phyloP scores from a whole-genome alignment of 2,329 filamentous ascomycete genomes.

The Aureobasidium sp. region DNA sequence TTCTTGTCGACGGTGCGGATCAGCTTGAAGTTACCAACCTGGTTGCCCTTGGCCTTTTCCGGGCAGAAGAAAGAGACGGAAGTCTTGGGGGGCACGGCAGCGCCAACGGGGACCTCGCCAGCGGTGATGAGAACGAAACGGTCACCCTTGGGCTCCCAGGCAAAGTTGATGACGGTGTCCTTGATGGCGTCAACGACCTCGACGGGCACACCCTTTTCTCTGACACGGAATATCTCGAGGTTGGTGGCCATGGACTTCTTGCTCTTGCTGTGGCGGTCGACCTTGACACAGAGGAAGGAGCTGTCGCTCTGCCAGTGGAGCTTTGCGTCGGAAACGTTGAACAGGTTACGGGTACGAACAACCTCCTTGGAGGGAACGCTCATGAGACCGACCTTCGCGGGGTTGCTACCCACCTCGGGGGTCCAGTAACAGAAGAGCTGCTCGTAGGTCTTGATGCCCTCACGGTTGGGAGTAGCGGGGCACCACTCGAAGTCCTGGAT shows the following conservation, averaged over 20 bases:
- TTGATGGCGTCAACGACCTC: conserved; percentile 97
- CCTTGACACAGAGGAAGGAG: conserved; percentile 94
- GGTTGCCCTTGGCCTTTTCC: conserved; percentile 79
- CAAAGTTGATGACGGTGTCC: conserved; percentile 98
- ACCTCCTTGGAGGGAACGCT: conserved; percentile 91
- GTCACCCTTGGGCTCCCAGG: conserved; percentile 97
- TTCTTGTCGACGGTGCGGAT: conserved; percentile 96
- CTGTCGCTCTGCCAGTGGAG: conserved; percentile 97
- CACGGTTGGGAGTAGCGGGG: conserved; percentile 71
- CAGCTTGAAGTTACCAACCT: conserved; percentile 90
- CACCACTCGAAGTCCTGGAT: conserved; percentile 98
- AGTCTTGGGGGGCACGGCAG: conserved; percentile 87
- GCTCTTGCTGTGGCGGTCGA: conserved; percentile 96
- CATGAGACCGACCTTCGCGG: conserved; percentile 95
- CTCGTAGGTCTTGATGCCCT: conserved; percentile 85
- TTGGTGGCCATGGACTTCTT: conserved; percentile 98
- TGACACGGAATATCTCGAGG: conserved; percentile 94
- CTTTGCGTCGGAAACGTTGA: conserved; percentile 96
- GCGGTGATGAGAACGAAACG: conserved; percentile 96
- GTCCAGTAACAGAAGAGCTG: conserved; percentile 99
- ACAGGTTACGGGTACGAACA: conserved; percentile 89
- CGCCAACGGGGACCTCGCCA: conserved; percentile 69
- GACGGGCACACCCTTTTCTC: conserved; percentile 95
- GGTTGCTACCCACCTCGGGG: conserved; percentile 94
- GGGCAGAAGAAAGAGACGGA: conserved; percentile 93